Evolutionary conservation across 495 filamentous ascomycete species (phyloP).

Genomic region (Apodospora peruviana): DNA sequence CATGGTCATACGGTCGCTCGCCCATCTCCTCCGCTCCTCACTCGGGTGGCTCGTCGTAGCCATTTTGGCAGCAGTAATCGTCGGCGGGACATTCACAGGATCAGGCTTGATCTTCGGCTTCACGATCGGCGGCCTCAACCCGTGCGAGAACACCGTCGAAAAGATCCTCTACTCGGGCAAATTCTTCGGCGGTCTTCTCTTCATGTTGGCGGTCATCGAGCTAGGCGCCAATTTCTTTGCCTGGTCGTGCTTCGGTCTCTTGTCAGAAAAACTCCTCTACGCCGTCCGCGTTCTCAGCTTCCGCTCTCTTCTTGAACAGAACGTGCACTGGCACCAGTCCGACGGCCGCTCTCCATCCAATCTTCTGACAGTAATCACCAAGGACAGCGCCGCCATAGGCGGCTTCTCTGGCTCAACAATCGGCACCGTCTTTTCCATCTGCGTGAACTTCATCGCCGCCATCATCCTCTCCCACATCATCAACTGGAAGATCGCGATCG

Average conservation of each 20-base stretch:
- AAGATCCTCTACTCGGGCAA: constrained; percentile 57
- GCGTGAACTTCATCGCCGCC: constrained; percentile 61
- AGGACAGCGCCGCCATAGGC: constrained; percentile 70
- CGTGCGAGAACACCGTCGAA: constrained; percentile 14
- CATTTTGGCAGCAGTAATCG: constrained; percentile 8
- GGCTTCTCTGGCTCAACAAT: constrained; percentile 73
- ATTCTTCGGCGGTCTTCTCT: constrained; percentile 86
- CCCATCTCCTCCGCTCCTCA: constrained; percentile 1
- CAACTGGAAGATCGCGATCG: constrained; percentile 86
- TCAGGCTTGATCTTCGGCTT: constrained; percentile 21
- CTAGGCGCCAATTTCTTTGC: constrained; percentile 62
- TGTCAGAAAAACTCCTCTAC: constrained; percentile 68
- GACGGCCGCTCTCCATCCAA: constrained; percentile 77
- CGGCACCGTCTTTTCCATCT: constrained; percentile 67
- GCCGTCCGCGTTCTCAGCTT: constrained; percentile 75
- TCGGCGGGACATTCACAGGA: constrained; percentile 14
- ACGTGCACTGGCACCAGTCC: constrained; percentile 76
- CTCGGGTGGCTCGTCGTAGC: constrained; percentile 8
- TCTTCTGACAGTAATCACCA: constrained; percentile 71
- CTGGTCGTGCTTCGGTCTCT: constrained; percentile 65
- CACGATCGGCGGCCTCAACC: constrained; percentile 27
- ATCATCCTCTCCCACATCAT: constrained; percentile 58
- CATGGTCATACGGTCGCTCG: constrained; percentile 2
- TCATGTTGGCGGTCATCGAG: constrained; percentile 74
- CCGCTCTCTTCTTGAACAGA: constrained; percentile 76